phyloP scores from a whole-genome alignment of 2,329 filamentous ascomycete genomes.

The Exserohilum rostratum region DNA sequence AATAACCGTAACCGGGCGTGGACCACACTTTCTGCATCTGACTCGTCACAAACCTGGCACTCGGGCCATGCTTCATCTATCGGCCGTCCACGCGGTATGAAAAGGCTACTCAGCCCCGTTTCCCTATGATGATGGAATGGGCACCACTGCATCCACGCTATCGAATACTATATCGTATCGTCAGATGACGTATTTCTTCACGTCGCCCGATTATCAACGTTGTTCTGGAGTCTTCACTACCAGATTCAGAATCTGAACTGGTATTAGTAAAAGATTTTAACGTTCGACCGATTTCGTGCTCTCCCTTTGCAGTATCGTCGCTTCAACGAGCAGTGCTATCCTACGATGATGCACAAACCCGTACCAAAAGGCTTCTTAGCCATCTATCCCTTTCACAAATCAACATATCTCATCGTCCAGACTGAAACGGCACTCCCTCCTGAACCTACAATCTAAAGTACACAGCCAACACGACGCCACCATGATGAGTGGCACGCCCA shows the following conservation, averaged over 20 bases:
- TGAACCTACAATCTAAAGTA: too few species aligned
- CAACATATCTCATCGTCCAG: too few species aligned
- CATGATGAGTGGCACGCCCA: too few species aligned
- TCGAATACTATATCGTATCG: constrained; percentile 20
- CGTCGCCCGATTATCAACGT: neutral
- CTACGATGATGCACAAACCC: too few species aligned
- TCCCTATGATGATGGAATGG: constrained; percentile 6
- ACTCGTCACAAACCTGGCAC: neutral
- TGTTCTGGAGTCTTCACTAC: neutral
- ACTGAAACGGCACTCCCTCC: too few species aligned
- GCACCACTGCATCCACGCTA: constrained; percentile 33
- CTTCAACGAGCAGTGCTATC: too few species aligned
- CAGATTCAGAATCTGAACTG: too few species aligned
- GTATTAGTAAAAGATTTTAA: neutral
- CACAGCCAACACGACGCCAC: too few species aligned
- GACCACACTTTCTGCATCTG: neutral
- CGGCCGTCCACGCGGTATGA: neutral
- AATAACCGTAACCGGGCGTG: neutral
- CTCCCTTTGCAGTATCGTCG: too few species aligned
- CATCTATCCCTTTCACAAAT: too few species aligned
- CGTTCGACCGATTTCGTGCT: too few species aligned
- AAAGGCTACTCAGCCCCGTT: neutral
- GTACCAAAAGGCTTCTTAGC: too few species aligned
- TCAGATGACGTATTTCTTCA: constrained; percentile 12
- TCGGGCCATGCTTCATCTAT: constrained; percentile 6